Evolutionary conservation across 2,329 filamentous ascomycete species (phyloP).

Genomic region (Xylaria polymorpha): DNA sequence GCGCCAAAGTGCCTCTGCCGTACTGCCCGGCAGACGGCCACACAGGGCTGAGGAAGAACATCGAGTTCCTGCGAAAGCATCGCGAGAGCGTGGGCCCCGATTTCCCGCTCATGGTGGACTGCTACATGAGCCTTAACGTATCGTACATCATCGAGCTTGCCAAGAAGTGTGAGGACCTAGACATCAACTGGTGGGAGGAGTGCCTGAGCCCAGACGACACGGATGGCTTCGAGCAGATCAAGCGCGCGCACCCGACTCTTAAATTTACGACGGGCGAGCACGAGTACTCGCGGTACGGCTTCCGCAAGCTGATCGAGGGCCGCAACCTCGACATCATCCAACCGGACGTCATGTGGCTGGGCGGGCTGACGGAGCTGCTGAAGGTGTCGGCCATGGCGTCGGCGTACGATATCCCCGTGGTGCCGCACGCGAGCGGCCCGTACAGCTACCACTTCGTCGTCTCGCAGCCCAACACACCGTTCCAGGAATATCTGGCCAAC

Average conservation of each 20-base stretch:
- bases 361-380: slow-evolving; percentile 90
- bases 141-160: slow-evolving; percentile 92
- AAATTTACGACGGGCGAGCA: slow-evolving; percentile 98
- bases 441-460: slow-evolving; percentile 98
- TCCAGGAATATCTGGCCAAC: slow-evolving; percentile 96
- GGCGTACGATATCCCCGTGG: slow-evolving; percentile 93
- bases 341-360: slow-evolving; percentile 98
- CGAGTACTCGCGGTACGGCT: slow-evolving; percentile 93
- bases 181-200: slow-evolving; percentile 99
- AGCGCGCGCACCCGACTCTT: slow-evolving; percentile 86
- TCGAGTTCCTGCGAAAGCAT: slow-evolving; percentile 88
- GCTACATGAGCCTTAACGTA: slow-evolving; percentile 96
- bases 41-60: slow-evolving; percentile 85
- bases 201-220: slow-evolving; percentile 91
- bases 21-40: slow-evolving; percentile 90
- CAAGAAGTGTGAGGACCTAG: slow-evolving; percentile 81
- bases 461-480: slow-evolving; percentile 90
- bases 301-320: slow-evolving; percentile 91
- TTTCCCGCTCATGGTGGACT: slow-evolving; percentile 94
- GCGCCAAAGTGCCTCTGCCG: slow-evolving; percentile 88
- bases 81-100: slow-evolving; percentile 86
- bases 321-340: slow-evolving; percentile 95
- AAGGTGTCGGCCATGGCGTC: slow-evolving; percentile 89
- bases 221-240: slow-evolving; percentile 89
- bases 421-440: slow-evolving; percentile 92